phyloP scores from a whole-genome alignment of 768 basidiomycete genomes.

The Fomitopsis pulvina region DNA sequence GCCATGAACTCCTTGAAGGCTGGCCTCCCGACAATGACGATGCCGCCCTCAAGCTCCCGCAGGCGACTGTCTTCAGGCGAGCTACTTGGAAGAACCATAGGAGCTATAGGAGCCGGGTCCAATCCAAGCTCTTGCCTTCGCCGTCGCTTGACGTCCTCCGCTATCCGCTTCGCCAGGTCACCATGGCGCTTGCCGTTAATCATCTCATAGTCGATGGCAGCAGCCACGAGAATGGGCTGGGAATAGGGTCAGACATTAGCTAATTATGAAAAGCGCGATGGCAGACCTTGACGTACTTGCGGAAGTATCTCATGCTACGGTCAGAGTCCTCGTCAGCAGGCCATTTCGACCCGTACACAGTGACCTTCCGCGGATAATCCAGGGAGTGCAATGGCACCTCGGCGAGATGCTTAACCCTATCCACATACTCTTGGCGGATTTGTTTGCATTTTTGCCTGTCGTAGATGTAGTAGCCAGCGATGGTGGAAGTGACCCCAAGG shows the following conservation, averaged over 20 bases:
- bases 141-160: slow-evolving; percentile 63
- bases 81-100: slow-evolving; percentile 44
- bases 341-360: slow-evolving; percentile 85
- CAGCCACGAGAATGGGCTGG: slow-evolving; percentile 90
- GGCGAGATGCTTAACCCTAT: slow-evolving; percentile 72
- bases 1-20: slow-evolving; percentile 94
- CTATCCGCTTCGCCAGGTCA: slow-evolving; percentile 71
- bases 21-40: slow-evolving; percentile 80
- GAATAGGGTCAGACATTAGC: slow-evolving; percentile 8
- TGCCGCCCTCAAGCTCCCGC: slow-evolving; percentile 74
- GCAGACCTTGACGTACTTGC: slow-evolving; percentile 93
- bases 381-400: slow-evolving; percentile 58
- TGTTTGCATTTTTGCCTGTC: slow-evolving; percentile 78
- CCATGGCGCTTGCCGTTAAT: slow-evolving; percentile 78
- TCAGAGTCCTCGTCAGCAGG: slow-evolving; percentile 93
- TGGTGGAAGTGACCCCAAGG: slow-evolving; percentile 63
- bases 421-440: slow-evolving; percentile 73
- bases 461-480: slow-evolving; percentile 73
- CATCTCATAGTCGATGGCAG: slow-evolving; percentile 89
- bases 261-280: slow-evolving; percentile 11
- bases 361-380: slow-evolving; percentile 71
- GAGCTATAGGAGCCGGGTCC: slow-evolving; percentile 39
- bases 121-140: slow-evolving; percentile 64
- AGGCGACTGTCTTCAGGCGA: slow-evolving; percentile 44
- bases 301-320: slow-evolving; percentile 80